A percentile compares a stretch with the other conserved stretches of the same genome.
These are phyloP conservation scores for Backusella luteola DNA, from an alignment of 192 early-diverging fungal species.

Conservation along the genomic window DNA sequence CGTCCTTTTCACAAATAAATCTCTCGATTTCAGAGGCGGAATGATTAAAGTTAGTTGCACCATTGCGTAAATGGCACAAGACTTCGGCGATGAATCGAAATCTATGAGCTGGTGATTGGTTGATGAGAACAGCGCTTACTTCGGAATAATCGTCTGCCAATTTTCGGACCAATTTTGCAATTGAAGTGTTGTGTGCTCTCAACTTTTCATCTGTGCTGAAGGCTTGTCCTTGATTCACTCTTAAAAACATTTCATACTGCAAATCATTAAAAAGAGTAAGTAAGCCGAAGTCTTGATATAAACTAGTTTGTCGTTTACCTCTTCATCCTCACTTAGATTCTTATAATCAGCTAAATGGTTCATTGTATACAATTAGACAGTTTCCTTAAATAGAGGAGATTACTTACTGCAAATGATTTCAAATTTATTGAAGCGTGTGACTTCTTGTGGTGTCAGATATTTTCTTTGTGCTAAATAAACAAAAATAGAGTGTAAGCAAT, in stretches of 20 bases:
- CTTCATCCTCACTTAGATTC: background rate
- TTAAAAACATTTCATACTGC: slow-evolving; percentile 6
- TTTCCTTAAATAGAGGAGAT: background rate
- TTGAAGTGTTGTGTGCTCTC: background rate
- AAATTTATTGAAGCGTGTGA: background rate
- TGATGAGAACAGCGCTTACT: background rate
- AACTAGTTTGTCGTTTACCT: background rate
- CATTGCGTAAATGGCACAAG: background rate
- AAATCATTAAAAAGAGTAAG: background rate
- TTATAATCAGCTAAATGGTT: background rate
- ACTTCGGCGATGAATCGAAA: background rate
- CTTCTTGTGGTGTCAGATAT: background rate
- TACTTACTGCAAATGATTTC: slow-evolving; percentile 9
- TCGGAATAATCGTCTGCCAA: background rate
- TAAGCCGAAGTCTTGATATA: background rate
- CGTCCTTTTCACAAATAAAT: background rate
- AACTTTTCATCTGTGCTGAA: background rate
- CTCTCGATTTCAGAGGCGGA: background rate
- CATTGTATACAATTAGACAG: background rate
- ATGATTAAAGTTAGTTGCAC: background rate
- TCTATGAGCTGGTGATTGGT: background rate
- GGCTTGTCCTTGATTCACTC: background rate
- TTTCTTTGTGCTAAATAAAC: background rate
- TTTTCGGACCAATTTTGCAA: background rate
- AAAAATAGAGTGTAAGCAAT: background rate